Evolutionary conservation across 257 asterid genomes (phyloP).

Genomic region (Capsicum baccatum): DNA sequence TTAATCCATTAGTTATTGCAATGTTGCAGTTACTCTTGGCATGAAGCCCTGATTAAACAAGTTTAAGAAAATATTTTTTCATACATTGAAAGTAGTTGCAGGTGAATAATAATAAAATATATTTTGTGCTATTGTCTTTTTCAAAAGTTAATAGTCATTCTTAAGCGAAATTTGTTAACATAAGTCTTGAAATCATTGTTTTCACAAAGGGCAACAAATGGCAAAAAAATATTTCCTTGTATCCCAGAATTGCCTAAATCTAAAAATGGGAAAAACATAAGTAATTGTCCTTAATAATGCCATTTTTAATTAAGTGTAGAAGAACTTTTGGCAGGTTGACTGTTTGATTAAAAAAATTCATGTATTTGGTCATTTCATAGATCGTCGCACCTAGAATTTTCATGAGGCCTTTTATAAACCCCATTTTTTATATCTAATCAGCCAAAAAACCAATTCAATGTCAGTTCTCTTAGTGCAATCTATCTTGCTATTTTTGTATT

Average conservation of each 20-base stretch:
- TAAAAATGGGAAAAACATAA: not conserved
- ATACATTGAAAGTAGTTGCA: too few species aligned
- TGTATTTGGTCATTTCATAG: slow-evolving; percentile 53
- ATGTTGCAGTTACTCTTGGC: too few species aligned
- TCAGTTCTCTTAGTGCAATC: slow-evolving; percentile 52
- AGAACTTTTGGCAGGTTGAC: slow-evolving; percentile 50
- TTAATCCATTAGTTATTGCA: too few species aligned
- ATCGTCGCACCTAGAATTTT: slow-evolving; percentile 71
- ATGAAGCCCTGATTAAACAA: too few species aligned
- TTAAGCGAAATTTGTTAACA: too few species aligned
- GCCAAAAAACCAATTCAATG: slow-evolving; percentile 38
- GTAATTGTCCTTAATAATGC: slow-evolving; percentile 33
- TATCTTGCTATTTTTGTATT: not conserved
- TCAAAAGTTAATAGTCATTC: too few species aligned
- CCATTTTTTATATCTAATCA: slow-evolving; percentile 19
- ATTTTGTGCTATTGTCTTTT: too few species aligned
- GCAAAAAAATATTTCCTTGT: not conserved
- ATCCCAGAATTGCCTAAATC: slow-evolving; percentile 44
- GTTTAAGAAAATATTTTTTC: too few species aligned
- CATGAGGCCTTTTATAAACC: slow-evolving; percentile 46
- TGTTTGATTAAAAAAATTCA: slow-evolving; percentile 27
- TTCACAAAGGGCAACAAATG: not conserved
- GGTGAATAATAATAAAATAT: too few species aligned
- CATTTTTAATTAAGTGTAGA: not conserved
- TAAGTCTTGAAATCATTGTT: not conserved